These are phyloP conservation scores for Jackrogersella minutella DNA, from an alignment of 495 filamentous ascomycete species.

Conservation along the genomic window DNA sequence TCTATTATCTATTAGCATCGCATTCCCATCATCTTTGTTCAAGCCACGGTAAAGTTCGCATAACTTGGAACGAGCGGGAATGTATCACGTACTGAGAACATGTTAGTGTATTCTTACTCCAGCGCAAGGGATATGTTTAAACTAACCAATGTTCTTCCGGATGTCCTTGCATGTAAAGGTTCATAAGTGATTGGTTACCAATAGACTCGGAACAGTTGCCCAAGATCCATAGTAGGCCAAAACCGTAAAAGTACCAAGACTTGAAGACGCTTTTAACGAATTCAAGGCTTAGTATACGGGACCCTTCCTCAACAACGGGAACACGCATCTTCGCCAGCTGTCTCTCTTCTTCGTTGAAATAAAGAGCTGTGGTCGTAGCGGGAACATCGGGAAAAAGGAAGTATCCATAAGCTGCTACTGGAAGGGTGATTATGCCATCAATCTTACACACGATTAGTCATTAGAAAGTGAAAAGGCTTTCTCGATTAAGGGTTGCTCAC, in stretches of 20 bases:
- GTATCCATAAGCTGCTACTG: background rate
- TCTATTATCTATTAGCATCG: background rate
- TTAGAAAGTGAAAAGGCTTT: background rate
- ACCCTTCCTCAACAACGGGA: background rate
- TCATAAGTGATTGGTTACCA: background rate
- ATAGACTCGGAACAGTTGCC: background rate
- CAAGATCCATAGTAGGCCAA: background rate
- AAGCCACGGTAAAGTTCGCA: too few relatives aligned
- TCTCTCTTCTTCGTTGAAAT: background rate
- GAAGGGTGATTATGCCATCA: background rate
- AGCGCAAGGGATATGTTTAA: background rate
- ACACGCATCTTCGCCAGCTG: background rate
- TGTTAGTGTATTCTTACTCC: background rate
- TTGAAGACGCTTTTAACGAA: background rate
- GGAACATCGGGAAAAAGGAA: background rate
- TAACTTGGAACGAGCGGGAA: too few relatives aligned
- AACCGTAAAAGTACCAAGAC: background rate
- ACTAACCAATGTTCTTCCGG: conserved; percentile 1
- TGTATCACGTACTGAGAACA: background rate
- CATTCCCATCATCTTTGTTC: too few relatives aligned
- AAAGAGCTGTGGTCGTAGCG: background rate
- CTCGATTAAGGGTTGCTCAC: background rate
- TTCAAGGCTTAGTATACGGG: background rate
- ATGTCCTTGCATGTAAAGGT: background rate
- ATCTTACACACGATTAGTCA: background rate